These are phyloP conservation scores for Volvox reticuliferus DNA, from an alignment of 139 green algal species.

Conservation along the genomic window DNA sequence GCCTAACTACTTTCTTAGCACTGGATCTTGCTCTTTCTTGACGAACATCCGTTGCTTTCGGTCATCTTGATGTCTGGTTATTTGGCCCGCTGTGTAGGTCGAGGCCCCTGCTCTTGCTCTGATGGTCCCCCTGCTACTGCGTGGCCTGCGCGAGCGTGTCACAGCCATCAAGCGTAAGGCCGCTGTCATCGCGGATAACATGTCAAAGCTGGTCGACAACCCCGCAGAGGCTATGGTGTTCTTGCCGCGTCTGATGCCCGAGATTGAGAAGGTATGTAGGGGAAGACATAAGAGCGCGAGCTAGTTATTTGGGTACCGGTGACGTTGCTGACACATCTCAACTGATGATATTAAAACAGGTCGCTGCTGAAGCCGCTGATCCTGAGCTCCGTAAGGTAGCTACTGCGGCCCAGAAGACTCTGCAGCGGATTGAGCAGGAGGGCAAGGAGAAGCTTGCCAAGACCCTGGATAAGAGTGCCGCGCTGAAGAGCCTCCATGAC, in stretches of 20 bases:
- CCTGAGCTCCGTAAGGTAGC: constrained; percentile 89
- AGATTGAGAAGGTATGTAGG: constrained; percentile 72
- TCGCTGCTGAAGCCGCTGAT: constrained; percentile 88
- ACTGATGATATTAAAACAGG: constrained; percentile 5
- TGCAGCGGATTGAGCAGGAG: constrained; percentile 69
- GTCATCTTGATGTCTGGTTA: too few species aligned
- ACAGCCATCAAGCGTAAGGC: constrained; percentile 94
- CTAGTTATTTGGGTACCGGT: too few species aligned
- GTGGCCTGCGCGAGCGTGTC: constrained; percentile 87
- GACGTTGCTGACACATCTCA: too few species aligned
- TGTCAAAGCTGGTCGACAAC: constrained; percentile 95
- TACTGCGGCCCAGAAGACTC: constrained; percentile 66
- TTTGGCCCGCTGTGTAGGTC: constrained; percentile 53
- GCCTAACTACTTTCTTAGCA: too few species aligned
- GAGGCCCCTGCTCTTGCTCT: constrained; percentile 88
- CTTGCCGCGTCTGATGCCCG: constrained; percentile 85
- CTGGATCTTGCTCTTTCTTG: too few species aligned
- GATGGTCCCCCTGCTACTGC: constrained; percentile 90
- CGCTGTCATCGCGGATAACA: constrained; percentile 92
- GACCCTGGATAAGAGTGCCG: constrained; percentile 57
- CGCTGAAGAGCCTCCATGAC: constrained; percentile 50
- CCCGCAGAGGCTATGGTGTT: constrained; percentile 88
- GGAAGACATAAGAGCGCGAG: too few species aligned
- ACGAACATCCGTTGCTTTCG: too few species aligned
- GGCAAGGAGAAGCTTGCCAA: constrained; percentile 59